phyloP scores from a whole-genome alignment of 2,329 filamentous ascomycete species.

The Aaosphaeria pasadenensis region DNA sequence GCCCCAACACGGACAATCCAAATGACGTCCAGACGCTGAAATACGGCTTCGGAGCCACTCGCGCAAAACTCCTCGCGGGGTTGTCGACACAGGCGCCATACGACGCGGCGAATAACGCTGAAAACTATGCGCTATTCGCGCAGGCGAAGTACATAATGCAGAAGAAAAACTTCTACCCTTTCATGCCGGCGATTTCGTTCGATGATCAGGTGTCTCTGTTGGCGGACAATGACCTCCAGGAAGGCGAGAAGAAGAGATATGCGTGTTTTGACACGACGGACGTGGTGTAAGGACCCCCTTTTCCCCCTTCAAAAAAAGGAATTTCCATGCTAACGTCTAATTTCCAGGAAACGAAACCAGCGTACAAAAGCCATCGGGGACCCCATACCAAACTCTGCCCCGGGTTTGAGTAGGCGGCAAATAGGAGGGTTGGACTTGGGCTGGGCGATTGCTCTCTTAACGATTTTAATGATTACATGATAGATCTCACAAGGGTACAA shows the following conservation, averaged over 20 bases:
- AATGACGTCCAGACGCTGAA: constrained; percentile 22
- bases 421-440: too few relatives aligned
- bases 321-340: neutral
- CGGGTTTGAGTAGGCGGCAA: too few relatives aligned
- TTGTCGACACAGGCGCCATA: constrained; percentile 30
- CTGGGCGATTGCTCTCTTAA: too few relatives aligned
- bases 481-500: too few relatives aligned
- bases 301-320: neutral
- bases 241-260: constrained; percentile 25
- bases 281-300: constrained; percentile 20
- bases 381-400: neutral
- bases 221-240: constrained; percentile 30
- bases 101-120: constrained; percentile 31
- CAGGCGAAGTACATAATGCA: constrained; percentile 28
- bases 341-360: neutral
- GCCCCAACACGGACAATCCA: constrained; percentile 15
- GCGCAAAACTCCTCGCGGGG: constrained; percentile 28
- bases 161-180: constrained; percentile 27
- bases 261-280: constrained; percentile 27
- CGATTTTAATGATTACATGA: too few relatives aligned
- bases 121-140: constrained; percentile 34
- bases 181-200: constrained; percentile 28
- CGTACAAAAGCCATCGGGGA: neutral
- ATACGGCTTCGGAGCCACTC: constrained; percentile 31
- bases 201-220: constrained; percentile 27